Evolutionary conservation across 2,329 filamentous ascomycete genomes (phyloP).

Genomic region (Biscogniauxia marginata): DNA sequence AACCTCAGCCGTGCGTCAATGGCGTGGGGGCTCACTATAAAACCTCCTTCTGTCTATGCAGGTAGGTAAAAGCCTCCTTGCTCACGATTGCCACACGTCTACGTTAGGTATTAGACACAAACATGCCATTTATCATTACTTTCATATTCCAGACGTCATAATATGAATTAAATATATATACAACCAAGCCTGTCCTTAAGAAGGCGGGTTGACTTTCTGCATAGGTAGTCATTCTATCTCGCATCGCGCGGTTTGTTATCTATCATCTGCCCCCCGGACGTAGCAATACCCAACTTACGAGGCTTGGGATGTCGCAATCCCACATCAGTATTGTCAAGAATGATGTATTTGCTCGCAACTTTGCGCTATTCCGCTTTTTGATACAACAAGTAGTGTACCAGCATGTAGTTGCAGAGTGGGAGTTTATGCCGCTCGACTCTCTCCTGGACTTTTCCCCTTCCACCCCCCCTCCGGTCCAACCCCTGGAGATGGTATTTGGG

Average conservation of each 20-base stretch:
- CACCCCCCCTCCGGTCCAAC: neutral
- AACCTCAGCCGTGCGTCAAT: neutral
- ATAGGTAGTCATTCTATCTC: neutral
- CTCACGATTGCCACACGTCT: too few relatives aligned
- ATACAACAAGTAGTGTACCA: neutral
- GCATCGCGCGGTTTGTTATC: neutral
- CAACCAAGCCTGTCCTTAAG: too few relatives aligned
- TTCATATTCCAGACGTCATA: too few relatives aligned
- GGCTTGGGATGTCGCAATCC: neutral
- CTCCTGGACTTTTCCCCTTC: neutral
- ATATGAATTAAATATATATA: too few relatives aligned
- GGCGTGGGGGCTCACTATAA: neutral
- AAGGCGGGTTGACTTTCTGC: neutral
- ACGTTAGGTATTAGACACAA: too few relatives aligned
- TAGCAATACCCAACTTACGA: neutral
- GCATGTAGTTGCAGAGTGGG: neutral
- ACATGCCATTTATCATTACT: too few relatives aligned
- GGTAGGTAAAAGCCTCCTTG: neutral
- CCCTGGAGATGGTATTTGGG: constrained; percentile 1
- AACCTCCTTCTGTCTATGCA: neutral
- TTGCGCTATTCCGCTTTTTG: neutral
- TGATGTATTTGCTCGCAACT: neutral
- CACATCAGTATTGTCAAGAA: neutral
- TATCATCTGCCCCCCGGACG: neutral
- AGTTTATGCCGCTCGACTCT: neutral